Evolutionary conservation across 495 filamentous ascomycete species (phyloP).

Genomic region (Penicillium simplicissimum): DNA sequence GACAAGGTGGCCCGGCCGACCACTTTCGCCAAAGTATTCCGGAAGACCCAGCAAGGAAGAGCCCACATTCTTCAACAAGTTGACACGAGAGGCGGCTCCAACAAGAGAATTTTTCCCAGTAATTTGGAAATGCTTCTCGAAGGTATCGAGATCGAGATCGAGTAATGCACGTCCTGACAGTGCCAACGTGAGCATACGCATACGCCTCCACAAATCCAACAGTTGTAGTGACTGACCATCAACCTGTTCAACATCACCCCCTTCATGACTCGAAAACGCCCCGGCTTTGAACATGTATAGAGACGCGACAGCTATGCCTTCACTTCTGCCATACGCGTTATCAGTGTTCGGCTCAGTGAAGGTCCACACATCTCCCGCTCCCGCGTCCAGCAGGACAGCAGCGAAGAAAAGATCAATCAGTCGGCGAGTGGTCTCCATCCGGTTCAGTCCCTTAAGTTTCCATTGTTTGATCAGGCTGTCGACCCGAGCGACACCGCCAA

Average conservation of each 20-base stretch:
- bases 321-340: slow-evolving; percentile 51
- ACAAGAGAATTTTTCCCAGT: slow-evolving; percentile 51
- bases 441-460: slow-evolving; percentile 59
- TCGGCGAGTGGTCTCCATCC: slow-evolving; percentile 70
- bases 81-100: slow-evolving; percentile 49
- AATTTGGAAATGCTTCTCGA: slow-evolving; percentile 40
- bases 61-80: slow-evolving; percentile 49
- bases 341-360: slow-evolving; percentile 54
- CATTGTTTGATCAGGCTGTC: slow-evolving; percentile 70
- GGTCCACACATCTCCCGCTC: slow-evolving; percentile 75
- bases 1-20: slow-evolving; percentile 56
- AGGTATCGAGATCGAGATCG: slow-evolving; percentile 4
- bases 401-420: slow-evolving; percentile 84
- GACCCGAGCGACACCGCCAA: slow-evolving; percentile 76
- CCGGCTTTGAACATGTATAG: slow-evolving; percentile 60
- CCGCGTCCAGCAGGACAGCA: slow-evolving; percentile 87
- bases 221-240: slow-evolving; percentile 23
- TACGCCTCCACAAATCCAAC: neutral
- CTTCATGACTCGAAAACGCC: slow-evolving; percentile 36
- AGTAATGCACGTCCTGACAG: neutral
- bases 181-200: neutral
- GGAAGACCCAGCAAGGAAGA: slow-evolving; percentile 46
- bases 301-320: slow-evolving; percentile 60
- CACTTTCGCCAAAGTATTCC: slow-evolving; percentile 51
- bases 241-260: slow-evolving; percentile 23